phyloP scores from a whole-genome alignment of 176 grass and related monocot genomes.

The Aechmea fasciata region DNA sequence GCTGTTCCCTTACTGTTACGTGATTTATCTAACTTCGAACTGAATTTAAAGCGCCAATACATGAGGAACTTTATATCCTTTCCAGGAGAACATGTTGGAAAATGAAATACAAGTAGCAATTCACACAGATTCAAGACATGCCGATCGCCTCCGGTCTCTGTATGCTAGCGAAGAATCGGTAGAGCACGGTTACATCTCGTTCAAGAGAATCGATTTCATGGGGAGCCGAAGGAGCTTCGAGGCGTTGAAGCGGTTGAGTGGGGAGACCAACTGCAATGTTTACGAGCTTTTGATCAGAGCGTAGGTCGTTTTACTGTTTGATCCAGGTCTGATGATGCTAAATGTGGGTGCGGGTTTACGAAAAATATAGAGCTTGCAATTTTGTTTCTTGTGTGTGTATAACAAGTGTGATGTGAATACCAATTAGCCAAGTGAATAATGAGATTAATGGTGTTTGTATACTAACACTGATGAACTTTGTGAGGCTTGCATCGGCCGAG shows the following conservation, averaged over 20 bases:
- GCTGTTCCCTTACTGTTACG: too few species aligned
- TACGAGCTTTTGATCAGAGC: slow-evolving; percentile 86
- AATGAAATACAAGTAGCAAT: slow-evolving; percentile 64
- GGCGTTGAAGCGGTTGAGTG: slow-evolving; percentile 63
- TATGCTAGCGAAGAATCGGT: slow-evolving; percentile 54
- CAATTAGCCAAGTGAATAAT: too few species aligned
- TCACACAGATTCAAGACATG: slow-evolving; percentile 89
- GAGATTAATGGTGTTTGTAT: too few species aligned
- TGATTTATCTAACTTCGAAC: too few species aligned
- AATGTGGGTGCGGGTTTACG: too few species aligned
- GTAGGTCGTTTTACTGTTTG: slow-evolving; percentile 2
- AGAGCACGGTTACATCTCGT: slow-evolving; percentile 48
- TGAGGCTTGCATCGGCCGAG: too few species aligned
- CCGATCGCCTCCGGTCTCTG: slow-evolving; percentile 65
- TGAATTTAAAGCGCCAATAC: too few species aligned
- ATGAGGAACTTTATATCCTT: neutral
- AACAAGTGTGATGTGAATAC: too few species aligned
- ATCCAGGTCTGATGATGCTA: too few species aligned
- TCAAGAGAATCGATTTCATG: slow-evolving; percentile 81
- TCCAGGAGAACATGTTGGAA: slow-evolving; percentile 73
- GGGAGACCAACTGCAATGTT: slow-evolving; percentile 65
- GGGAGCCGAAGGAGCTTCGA: slow-evolving; percentile 90
- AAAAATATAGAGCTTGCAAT: too few species aligned
- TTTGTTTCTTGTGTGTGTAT: too few species aligned
- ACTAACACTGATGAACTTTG: too few species aligned